Evolutionary conservation across 139 green algal species (phyloP).

Genomic region (Ulvella scutata): DNA sequence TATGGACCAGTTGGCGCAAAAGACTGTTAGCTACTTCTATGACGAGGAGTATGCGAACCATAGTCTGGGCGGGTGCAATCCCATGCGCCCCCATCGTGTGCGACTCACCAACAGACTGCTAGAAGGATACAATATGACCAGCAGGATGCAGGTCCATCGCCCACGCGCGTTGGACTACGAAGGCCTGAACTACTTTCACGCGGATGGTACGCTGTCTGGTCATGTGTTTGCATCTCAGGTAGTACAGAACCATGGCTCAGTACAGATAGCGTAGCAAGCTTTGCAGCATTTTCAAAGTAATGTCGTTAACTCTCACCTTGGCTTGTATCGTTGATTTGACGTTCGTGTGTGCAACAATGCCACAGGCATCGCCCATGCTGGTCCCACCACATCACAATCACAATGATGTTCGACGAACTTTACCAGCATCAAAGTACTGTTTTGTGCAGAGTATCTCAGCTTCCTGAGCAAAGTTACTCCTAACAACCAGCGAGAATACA

Average conservation of each 20-base stretch:
- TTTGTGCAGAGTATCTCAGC: conserved; percentile 81
- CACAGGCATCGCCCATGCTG: background rate
- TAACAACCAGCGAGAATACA: conserved; percentile 87
- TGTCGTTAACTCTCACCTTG: background rate
- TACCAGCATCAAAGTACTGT: too few relatives aligned
- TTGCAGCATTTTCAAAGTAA: too few relatives aligned
- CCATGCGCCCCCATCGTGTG: conserved; percentile 87
- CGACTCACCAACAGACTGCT: conserved; percentile 89
- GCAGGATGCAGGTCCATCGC: conserved; percentile 64
- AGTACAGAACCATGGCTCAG: too few relatives aligned
- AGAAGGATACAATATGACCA: conserved; percentile 72
- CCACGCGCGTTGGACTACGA: conserved; percentile 37
- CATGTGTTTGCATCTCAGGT: too few relatives aligned
- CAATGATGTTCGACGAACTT: too few relatives aligned
- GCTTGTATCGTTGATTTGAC: background rate
- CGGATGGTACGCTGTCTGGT: conserved; percentile 67
- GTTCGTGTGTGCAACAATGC: background rate
- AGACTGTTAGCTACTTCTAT: conserved; percentile 76
- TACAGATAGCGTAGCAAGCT: too few relatives aligned
- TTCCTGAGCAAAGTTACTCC: conserved; percentile 89
- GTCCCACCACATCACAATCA: too few relatives aligned
- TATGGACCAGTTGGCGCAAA: background rate
- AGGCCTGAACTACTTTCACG: conserved; percentile 80
- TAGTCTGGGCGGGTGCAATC: conserved; percentile 67
- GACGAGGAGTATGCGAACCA: conserved; percentile 87